Evolutionary conservation across 768 basidiomycete species (phyloP), one percentile per base, ranked within the genome.

Genomic region (Russula sp.): DNA sequence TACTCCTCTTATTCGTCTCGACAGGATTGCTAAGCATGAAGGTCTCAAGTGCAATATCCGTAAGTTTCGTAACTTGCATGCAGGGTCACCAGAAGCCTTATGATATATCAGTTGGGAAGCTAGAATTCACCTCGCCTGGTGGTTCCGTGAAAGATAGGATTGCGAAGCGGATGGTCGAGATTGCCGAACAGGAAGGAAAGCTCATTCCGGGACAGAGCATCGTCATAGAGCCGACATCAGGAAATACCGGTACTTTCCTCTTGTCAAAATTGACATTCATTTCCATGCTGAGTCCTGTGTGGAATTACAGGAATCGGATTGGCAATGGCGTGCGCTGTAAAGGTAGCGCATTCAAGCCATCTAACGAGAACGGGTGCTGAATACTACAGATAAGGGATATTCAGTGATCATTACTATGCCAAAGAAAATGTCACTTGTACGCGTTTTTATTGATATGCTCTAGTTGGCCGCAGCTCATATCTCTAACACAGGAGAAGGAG

Each of bases 81-180:
- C 34, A 49, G 9, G 32, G 5, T 16, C 20, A 29, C 9, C 20
- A 16, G 47, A 32, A 25, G 34, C 35, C 16, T 25, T 41, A 25
- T 53, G 64, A 35, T 51, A 55, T 39, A 20, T 45, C 20, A 95
- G 90, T 96, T 70, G 95, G 81, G 7, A 98, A 97, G 74, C 79
- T 90, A 16, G 96, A 99, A 69, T 98, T 83, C 71, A 82, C 90
- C 70, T 93, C 90, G 20, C 87, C 85, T 2, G 97, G 96, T 10
- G 96, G 96, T 2, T 93, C 90, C 2, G 88, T 98, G 61, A 99
- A 99, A 76, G 96, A 98, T 71, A 79, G 95, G 61, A 96, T 98
- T 56, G 95, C 94, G 32, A 95, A 93, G 73, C 85, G 92, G 11
- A 99, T 99, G 96, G 84, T 98, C 2, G 87, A 93, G 66, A 83